phyloP scores from a whole-genome alignment of 2,329 filamentous ascomycete species.

The Ceratocystis cacaofunesta region DNA sequence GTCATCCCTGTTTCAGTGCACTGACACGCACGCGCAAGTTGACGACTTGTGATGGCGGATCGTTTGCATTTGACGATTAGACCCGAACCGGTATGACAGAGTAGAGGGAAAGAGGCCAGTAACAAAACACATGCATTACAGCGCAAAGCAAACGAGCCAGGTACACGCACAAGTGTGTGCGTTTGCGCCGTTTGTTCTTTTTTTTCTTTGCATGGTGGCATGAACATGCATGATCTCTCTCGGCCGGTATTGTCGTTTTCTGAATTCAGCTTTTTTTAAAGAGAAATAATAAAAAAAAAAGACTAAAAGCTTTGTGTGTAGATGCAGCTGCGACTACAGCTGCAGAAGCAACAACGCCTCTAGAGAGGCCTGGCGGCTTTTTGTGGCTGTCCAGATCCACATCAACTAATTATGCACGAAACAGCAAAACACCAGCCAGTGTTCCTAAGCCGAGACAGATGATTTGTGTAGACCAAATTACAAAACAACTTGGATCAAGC shows the following conservation, averaged over 20 bases:
- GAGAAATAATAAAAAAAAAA: too few relatives aligned
- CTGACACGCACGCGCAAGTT: not conserved
- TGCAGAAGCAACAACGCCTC: not conserved
- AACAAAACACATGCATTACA: not conserved
- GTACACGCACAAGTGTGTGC: not conserved
- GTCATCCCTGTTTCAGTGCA: conserved; percentile 2
- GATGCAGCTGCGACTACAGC: not conserved
- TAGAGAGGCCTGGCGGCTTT: not conserved
- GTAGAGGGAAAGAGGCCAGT: not conserved
- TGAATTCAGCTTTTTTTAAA: too few relatives aligned
- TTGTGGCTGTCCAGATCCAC: not conserved
- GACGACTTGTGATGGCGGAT: not conserved
- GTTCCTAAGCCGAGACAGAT: too few relatives aligned
- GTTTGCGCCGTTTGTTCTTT: not conserved
- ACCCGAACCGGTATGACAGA: not conserved
- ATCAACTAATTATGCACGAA: not conserved
- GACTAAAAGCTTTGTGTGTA: not conserved
- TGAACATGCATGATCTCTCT: not conserved
- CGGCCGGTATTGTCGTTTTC: not conserved
- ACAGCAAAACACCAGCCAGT: too few relatives aligned
- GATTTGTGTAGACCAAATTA: not conserved
- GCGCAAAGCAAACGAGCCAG: not conserved
- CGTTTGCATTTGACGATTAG: not conserved
- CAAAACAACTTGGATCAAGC: not conserved
- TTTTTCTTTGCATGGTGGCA: not conserved